Evolutionary conservation across 495 filamentous ascomycete species (phyloP), one percentile per base, ranked within the genome.

Genomic region (Talaromyces adpressus): DNA sequence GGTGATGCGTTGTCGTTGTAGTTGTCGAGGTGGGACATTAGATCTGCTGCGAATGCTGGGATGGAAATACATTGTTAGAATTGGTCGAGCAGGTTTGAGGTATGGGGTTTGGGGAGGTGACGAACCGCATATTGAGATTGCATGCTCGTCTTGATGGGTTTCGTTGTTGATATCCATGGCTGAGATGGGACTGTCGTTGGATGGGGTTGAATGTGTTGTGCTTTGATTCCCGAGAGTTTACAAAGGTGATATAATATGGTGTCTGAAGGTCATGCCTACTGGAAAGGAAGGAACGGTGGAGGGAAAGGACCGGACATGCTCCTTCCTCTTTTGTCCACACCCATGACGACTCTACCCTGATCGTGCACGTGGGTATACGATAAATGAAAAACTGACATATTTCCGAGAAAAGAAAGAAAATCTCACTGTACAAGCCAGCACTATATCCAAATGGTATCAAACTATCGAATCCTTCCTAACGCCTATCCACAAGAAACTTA

Each of bases 51-150:
- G 56, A 58, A 58, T 9, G 56, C 56, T 58, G 29, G 56, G n/a
- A 58, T 49, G 6, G 6, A 3, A 6, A 8, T 1, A 9, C 5
- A 23, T 0, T 3, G 51, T 54, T 54, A 54, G 51, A 16, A 14
- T 29, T 20, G 25, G 2, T 29, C 0, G 51, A 14, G 9, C 11
- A 9, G 51, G 18, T 20, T 12, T 22, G 51, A 20, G 51, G 20
- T 9, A 22, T 22, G 25, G 20, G 12, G 23, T 7, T 59, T n/a
- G n/a, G n/a, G 27, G 58, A 60, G 58, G 47, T 6, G 18, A 60
- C 58, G 23, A 60, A 60, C 58, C 20, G 58, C 58, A 60, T 18
- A 45, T 47, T 49, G 58, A 47, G 32, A 47, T 27, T 4, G 39
- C 58, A 16, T 41, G 27, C 58, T 60, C 58, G 36, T 60, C 36